Evolutionary conservation across 441 rosid genomes (phyloP).

Genomic region (Kokia cookei): DNA sequence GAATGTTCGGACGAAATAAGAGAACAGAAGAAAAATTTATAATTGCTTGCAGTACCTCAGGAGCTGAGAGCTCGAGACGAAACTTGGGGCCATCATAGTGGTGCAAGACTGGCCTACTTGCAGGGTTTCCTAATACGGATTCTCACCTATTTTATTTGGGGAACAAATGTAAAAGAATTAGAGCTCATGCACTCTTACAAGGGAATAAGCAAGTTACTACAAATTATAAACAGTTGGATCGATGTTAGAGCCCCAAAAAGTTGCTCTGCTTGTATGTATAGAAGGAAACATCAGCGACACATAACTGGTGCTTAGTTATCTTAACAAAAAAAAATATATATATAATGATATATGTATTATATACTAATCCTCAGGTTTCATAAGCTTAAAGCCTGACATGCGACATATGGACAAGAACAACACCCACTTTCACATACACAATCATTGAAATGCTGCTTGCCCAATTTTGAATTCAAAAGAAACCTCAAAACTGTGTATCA

Average conservation of each 20-base stretch:
- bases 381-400: background rate
- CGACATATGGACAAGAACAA: background rate
- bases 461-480: background rate
- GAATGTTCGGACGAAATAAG: background rate
- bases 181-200: background rate
- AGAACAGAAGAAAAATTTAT: background rate
- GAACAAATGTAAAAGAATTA: background rate
- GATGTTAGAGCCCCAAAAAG: constrained; percentile 95
- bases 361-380: background rate
- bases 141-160: constrained; percentile 51
- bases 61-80: constrained; percentile 92
- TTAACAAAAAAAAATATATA: background rate
- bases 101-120: constrained; percentile 92
- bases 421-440: background rate
- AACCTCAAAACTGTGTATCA: background rate
- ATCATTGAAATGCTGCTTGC: background rate
- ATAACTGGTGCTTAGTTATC: background rate
- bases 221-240: constrained; percentile 51
- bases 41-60: constrained; percentile 55
- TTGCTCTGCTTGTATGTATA: constrained; percentile 53
- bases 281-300: background rate
- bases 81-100: constrained; percentile 98
- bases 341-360: background rate
- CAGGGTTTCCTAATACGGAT: constrained; percentile 74
- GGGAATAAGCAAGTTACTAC: background rate